phyloP scores from a whole-genome alignment of 257 asterid species.

The Solanum corneliomulleri region DNA sequence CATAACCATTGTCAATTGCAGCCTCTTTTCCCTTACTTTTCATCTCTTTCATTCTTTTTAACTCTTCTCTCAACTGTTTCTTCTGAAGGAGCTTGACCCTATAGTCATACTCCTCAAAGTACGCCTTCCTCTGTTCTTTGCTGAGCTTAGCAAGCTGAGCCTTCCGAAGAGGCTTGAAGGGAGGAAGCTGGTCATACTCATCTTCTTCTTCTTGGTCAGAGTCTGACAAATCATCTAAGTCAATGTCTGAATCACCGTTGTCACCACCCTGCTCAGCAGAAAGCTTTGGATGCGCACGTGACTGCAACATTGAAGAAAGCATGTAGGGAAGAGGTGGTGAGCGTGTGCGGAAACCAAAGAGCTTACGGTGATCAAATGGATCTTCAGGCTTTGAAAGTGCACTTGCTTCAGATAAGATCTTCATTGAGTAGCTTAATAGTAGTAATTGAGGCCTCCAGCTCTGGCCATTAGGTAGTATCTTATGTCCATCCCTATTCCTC shows the following conservation, averaged over 20 bases:
- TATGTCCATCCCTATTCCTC: conserved; percentile 87
- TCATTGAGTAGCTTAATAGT: conserved; percentile 73
- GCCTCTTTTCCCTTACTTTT: conserved; percentile 39
- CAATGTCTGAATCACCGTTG: conserved; percentile 70
- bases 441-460: conserved; percentile 91
- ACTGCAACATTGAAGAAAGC: conserved; percentile 90
- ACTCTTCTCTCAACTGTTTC: conserved; percentile 82
- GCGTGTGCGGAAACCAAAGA: conserved; percentile 69
- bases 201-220: conserved; percentile 75
- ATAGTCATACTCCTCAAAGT: conserved; percentile 87
- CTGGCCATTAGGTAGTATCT: conserved; percentile 87
- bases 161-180: conserved; percentile 75
- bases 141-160: conserved; percentile 65
- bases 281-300: conserved; percentile 84
- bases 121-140: conserved; percentile 73
- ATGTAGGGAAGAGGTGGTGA: conserved; percentile 90
- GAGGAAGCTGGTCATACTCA: conserved; percentile 97
- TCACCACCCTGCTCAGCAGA: conserved; percentile 71
- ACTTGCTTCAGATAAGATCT: conserved; percentile 65
- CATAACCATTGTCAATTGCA: conserved; percentile 23
- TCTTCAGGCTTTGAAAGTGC: conserved; percentile 67
- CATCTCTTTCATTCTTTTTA: conserved; percentile 63
- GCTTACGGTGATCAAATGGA: conserved; percentile 63
- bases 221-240: conserved; percentile 76
- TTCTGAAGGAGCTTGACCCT: conserved; percentile 92